phyloP scores from a whole-genome alignment of 306 rosid genomes.

The Quercus wislizeni region DNA sequence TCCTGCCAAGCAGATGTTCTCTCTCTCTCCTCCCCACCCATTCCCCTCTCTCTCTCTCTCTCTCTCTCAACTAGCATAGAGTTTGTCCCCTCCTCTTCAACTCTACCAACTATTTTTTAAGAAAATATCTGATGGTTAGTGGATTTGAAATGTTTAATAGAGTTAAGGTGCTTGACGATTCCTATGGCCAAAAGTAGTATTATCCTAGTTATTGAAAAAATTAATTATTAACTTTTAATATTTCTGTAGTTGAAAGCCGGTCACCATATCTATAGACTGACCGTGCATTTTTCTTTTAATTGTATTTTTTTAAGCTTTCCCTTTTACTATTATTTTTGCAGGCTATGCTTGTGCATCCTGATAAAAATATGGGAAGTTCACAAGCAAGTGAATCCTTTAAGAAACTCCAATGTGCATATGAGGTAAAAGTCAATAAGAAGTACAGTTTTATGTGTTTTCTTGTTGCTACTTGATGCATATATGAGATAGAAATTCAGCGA shows the following conservation, averaged over 20 bases:
- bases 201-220: neutral
- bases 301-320: neutral
- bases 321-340: constrained; percentile 19
- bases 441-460: constrained; percentile 4
- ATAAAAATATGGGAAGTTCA: constrained; percentile 93
- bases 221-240: neutral
- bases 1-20: neutral
- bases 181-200: neutral
- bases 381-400: constrained; percentile 90
- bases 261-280: neutral
- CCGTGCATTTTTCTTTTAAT: neutral
- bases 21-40: neutral
- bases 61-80: neutral
- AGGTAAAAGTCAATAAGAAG: constrained; percentile 49
- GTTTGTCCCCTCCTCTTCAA: neutral
- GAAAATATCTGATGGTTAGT: neutral
- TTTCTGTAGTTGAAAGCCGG: neutral
- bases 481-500: constrained; percentile 7
- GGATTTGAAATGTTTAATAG: neutral
- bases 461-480: constrained; percentile 13
- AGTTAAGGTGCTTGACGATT: neutral
- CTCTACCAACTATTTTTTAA: neutral
- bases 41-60: neutral
- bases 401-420: constrained; percentile 93
- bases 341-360: constrained; percentile 99